Percentiles rank a stretch among this genome's conserved stretches.
Evolutionary conservation across 352 stramenopile species (phyloP).

Genomic region (Globisporangium ultimum): DNA sequence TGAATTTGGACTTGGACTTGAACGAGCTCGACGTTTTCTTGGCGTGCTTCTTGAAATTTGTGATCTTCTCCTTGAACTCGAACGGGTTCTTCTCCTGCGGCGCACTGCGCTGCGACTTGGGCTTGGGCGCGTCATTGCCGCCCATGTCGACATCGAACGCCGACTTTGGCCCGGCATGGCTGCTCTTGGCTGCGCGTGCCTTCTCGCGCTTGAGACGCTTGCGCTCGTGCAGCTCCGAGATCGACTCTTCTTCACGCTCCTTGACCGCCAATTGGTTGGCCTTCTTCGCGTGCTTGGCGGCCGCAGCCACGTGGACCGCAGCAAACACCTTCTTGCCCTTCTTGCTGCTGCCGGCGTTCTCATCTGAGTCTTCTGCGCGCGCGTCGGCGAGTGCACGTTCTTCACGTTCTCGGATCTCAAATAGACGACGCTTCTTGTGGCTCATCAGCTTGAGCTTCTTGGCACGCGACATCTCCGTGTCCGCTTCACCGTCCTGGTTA

Average conservation of each 20-base stretch:
- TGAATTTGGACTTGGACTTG: slow-evolving; percentile 91
- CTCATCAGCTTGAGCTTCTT: slow-evolving; percentile 85
- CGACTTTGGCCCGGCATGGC: slow-evolving; percentile 29
- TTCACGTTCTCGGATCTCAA: slow-evolving; percentile 83
- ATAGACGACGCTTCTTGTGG: slow-evolving; percentile 83
- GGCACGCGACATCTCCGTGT: slow-evolving; percentile 44
- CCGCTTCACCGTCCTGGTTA: slow-evolving; percentile 19
- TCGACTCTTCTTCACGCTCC: slow-evolving; percentile 72
- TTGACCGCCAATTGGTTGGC: slow-evolving; percentile 44
- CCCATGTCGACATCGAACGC: slow-evolving; percentile 79
- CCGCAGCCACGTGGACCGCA: slow-evolving; percentile 69
- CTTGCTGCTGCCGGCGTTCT: slow-evolving; percentile 25
- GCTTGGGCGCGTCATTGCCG: slow-evolving; percentile 13
- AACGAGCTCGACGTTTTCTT: slow-evolving; percentile 86
- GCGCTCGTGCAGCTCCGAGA: slow-evolving; percentile 71
- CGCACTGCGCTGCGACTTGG: slow-evolving; percentile 39
- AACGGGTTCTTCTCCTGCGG: slow-evolving; percentile 54
- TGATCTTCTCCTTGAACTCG: slow-evolving; percentile 92
- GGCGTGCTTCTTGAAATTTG: slow-evolving; percentile 85
- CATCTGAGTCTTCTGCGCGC: slow-evolving; percentile 34
- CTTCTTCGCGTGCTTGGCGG: slow-evolving; percentile 84
- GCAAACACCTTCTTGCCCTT: slow-evolving; percentile 70
- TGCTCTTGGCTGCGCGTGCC: slow-evolving; percentile 49
- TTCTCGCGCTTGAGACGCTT: slow-evolving; percentile 82
- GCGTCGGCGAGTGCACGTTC: slow-evolving; percentile 75